Evolutionary conservation across 495 filamentous ascomycete species (phyloP).

Genomic region (Thozetella sp.): DNA sequence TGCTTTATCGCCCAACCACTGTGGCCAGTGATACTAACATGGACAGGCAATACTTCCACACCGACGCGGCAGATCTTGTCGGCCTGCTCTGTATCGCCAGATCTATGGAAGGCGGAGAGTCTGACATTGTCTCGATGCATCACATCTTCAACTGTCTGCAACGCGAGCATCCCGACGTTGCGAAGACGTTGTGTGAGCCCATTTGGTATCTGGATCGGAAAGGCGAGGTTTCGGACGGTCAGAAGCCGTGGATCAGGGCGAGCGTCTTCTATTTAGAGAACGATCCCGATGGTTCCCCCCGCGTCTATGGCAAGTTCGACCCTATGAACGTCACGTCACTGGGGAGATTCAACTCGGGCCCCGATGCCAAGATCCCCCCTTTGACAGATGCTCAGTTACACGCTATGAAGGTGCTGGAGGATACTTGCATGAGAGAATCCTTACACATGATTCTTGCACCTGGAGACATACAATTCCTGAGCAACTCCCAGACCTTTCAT

Average conservation of each 20-base stretch:
- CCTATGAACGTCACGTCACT: constrained; percentile 77
- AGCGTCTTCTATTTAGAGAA: constrained; percentile 74
- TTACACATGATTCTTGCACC: constrained; percentile 80
- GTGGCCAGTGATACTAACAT: too few species aligned
- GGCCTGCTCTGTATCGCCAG: constrained; percentile 76
- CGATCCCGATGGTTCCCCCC: constrained; percentile 31
- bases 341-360: constrained; percentile 64
- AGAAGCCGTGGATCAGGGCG: constrained; percentile 75
- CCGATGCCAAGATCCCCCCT: constrained; percentile 67
- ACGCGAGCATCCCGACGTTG: constrained; percentile 74
- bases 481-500: constrained; percentile 70
- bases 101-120: constrained; percentile 89
- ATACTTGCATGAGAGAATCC: constrained; percentile 61
- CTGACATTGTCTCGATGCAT: constrained; percentile 78
- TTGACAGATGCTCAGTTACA: constrained; percentile 64
- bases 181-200: constrained; percentile 70
- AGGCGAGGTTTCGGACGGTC: constrained; percentile 73
- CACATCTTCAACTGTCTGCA: constrained; percentile 82
- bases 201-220: constrained; percentile 97
- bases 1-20: too few species aligned
- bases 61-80: constrained; percentile 83
- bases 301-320: constrained; percentile 69
- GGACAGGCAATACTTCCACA: constrained; percentile 77
- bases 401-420: constrained; percentile 67
- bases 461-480: constrained; percentile 78